phyloP scores from a whole-genome alignment of 768 basidiomycete species.

The Cytidiella melzeri region DNA sequence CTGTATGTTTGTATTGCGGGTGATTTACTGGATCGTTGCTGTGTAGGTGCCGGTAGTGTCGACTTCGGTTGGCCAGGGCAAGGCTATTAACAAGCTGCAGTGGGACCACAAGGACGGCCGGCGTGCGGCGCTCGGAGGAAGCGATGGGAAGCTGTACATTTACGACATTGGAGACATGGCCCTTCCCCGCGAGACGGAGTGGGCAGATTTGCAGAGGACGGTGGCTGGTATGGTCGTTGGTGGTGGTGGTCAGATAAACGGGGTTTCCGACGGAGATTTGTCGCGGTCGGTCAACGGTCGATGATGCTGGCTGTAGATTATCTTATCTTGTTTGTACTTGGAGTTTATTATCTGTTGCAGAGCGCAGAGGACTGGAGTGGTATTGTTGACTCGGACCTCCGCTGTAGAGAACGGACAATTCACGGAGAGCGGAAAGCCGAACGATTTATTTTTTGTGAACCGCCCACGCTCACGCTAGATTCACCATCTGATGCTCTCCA shows the following conservation, averaged over 20 bases:
- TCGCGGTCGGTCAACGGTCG: constrained; percentile 9
- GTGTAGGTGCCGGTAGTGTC: constrained; percentile 86
- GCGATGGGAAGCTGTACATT: constrained; percentile 88
- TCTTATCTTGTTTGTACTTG: not conserved
- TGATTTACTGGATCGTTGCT: constrained; percentile 1
- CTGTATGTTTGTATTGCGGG: not conserved
- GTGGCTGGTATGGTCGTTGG: constrained; percentile 62
- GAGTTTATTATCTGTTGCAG: not conserved
- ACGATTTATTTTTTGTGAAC: not conserved
- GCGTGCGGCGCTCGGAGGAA: constrained; percentile 83
- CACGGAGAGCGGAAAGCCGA: not conserved
- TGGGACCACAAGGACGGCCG: constrained; percentile 95
- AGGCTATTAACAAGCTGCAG: constrained; percentile 90
- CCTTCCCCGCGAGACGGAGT: constrained; percentile 84
- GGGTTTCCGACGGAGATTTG: constrained; percentile 7
- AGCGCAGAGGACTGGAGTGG: not conserved
- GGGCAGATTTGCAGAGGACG: constrained; percentile 89
- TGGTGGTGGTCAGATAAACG: constrained; percentile 30
- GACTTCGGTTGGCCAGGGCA: constrained; percentile 68
- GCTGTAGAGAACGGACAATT: not conserved
- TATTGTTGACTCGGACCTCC: not conserved
- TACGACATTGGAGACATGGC: constrained; percentile 94
- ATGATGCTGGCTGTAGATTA: no score
- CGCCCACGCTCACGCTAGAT: not conserved
- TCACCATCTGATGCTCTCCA: not conserved